Conservation (phyloP, 2,329 filamentous ascomycete species). For the Fusarium sacchari region DNA sequence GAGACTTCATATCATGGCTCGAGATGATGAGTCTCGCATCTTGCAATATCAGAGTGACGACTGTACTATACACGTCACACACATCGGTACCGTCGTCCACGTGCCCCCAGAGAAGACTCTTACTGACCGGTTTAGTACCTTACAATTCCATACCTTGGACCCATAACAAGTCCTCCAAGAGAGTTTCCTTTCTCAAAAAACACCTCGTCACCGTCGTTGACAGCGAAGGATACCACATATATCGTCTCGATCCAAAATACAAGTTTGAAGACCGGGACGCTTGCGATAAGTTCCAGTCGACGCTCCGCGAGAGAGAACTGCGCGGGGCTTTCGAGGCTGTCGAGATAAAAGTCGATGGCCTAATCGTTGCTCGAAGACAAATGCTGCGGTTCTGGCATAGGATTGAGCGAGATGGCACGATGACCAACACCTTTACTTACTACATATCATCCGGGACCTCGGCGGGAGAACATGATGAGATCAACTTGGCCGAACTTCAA, state of each 20-base stretch:
- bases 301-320: slow-evolving; percentile 1
- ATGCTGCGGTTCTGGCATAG: slow-evolving; percentile 5
- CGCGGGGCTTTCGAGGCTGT: neutral
- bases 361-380: neutral
- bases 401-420: neutral
- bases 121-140: neutral
- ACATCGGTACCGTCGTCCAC: neutral
- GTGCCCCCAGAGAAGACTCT: neutral
- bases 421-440: neutral
- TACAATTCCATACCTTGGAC: slow-evolving; percentile 7
- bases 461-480: neutral
- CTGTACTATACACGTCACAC: slow-evolving; percentile 8
- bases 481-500: neutral
- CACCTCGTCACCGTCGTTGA: slow-evolving; percentile 5
- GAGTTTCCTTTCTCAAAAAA: neutral
- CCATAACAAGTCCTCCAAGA: neutral
- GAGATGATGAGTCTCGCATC: slow-evolving; percentile 17
- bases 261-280: slow-evolving; percentile 1
- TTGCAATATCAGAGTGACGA: slow-evolving; percentile 14
- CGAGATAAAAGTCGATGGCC: neutral
- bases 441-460: neutral
- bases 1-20: slow-evolving; percentile 18
- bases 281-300: neutral
- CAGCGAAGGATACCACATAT: slow-evolving; percentile 8
- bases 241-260: slow-evolving; percentile 4